phyloP scores from a whole-genome alignment of 768 basidiomycete species.

The Rhodocollybia butyracea region DNA sequence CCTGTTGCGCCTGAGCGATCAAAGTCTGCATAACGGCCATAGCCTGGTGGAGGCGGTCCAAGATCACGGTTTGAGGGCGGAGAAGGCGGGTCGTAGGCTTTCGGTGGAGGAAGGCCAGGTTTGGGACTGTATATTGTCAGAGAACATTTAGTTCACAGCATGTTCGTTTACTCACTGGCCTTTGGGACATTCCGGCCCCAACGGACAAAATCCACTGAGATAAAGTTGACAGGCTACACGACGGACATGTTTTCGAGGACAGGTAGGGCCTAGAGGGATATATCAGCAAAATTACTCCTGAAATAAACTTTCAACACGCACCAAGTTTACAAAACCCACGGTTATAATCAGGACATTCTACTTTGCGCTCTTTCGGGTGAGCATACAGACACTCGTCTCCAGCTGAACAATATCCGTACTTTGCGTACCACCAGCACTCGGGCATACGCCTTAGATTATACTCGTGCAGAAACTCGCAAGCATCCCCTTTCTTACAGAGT shows the following conservation, averaged over 20 bases:
- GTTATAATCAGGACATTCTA: slow-evolving; percentile 94
- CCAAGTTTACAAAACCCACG: slow-evolving; percentile 95
- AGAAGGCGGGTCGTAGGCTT: slow-evolving; percentile 75
- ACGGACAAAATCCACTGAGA: slow-evolving; percentile 89
- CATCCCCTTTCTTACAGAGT: slow-evolving; percentile 96
- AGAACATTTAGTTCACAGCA: slow-evolving; percentile 6
- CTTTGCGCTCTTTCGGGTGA: slow-evolving; percentile 86
- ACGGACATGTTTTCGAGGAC: slow-evolving; percentile 90
- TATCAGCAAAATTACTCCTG: slow-evolving; percentile 2
- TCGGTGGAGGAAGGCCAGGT: slow-evolving; percentile 62
- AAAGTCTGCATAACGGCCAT: slow-evolving; percentile 79
- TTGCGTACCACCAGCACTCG: slow-evolving; percentile 98
- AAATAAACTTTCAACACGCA: slow-evolving; percentile 32
- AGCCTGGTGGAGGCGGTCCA: slow-evolving; percentile 90
- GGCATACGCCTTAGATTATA: slow-evolving; percentile 98
- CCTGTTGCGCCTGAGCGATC: slow-evolving; percentile 48
- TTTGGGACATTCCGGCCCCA: slow-evolving; percentile 81
- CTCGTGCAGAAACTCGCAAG: slow-evolving; percentile 98
- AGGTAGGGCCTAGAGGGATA: slow-evolving; percentile 63
- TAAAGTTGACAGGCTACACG: slow-evolving; percentile 89
- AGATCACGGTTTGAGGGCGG: slow-evolving; percentile 75
- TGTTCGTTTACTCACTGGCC: slow-evolving; percentile 69
- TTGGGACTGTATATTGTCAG: slow-evolving; percentile 57
- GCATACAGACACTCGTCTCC: slow-evolving; percentile 98
- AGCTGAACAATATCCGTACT: slow-evolving; percentile 95